Evolutionary conservation across 163 green algal species (phyloP).

Genomic region (Coccomyxa subellipsoidea): DNA sequence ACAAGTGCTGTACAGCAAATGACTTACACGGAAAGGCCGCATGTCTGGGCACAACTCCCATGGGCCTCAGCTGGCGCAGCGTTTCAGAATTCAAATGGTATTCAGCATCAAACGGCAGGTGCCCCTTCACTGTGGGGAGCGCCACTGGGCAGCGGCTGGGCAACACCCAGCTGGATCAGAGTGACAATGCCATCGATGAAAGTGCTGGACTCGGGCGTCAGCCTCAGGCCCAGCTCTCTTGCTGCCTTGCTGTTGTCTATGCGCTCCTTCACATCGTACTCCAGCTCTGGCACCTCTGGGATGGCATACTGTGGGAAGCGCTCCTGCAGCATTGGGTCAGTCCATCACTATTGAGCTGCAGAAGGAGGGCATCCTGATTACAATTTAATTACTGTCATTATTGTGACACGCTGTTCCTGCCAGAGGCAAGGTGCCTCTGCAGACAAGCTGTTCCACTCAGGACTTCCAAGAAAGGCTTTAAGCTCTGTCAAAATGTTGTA

Average conservation of each 20-base stretch:
- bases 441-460: no score
- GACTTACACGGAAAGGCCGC: no score
- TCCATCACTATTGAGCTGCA: neutral
- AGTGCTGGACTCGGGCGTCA: slow-evolving; percentile 35
- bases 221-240: slow-evolving; percentile 39
- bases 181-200: slow-evolving; percentile 52
- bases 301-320: neutral
- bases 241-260: slow-evolving; percentile 9
- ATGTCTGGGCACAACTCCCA: no score
- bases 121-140: neutral
- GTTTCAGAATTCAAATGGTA: no score
- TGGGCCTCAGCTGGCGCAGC: no score
- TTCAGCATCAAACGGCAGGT: neutral
- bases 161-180: slow-evolving; percentile 37
- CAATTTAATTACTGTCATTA: no score
- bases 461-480: no score
- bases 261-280: neutral
- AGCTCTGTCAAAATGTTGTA: no score
- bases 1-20: no score
- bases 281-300: neutral
- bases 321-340: neutral
- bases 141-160: slow-evolving; percentile 15
- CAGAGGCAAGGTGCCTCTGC: no score
- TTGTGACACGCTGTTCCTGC: no score
- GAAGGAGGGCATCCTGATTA: no score